phyloP scores from a whole-genome alignment of 352 stramenopile species.

The Phytophthora melonis region DNA sequence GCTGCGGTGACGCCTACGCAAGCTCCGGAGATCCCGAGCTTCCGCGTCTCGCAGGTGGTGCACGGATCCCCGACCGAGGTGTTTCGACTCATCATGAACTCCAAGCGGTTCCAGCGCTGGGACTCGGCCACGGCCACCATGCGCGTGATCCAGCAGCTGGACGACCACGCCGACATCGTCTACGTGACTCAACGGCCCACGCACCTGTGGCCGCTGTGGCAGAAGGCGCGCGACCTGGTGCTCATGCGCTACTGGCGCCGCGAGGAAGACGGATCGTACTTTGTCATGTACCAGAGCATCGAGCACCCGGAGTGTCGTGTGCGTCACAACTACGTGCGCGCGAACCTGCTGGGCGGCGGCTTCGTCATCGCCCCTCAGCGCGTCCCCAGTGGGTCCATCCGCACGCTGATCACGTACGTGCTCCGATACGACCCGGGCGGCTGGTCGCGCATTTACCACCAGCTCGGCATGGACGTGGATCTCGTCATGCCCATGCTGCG shows the following conservation, averaged over 20 bases:
- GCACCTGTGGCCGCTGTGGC: slow-evolving; percentile 88
- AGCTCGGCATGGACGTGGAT: slow-evolving; percentile 91
- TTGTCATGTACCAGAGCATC: slow-evolving; percentile 93
- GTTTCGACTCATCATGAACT: slow-evolving; percentile 88
- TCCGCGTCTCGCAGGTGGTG: slow-evolving; percentile 87
- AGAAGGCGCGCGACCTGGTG: slow-evolving; percentile 87
- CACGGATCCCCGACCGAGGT: slow-evolving; percentile 86
- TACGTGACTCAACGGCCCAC: slow-evolving; percentile 89
- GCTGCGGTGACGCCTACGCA: slow-evolving; percentile 73
- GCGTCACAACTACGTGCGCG: slow-evolving; percentile 88
- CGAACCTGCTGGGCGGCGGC: slow-evolving; percentile 78
- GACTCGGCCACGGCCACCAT: slow-evolving; percentile 82
- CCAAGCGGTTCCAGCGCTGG: slow-evolving; percentile 86
- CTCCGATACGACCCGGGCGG: slow-evolving; percentile 84
- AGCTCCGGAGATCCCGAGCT: slow-evolving; percentile 84
- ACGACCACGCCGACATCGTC: slow-evolving; percentile 91
- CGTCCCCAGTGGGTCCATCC: slow-evolving; percentile 77
- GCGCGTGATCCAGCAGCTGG: slow-evolving; percentile 86
- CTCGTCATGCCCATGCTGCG: slow-evolving; percentile 88
- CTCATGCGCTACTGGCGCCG: slow-evolving; percentile 91
- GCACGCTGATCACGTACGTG: slow-evolving; percentile 85
- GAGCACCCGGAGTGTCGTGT: slow-evolving; percentile 87
- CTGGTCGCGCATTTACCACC: slow-evolving; percentile 87
- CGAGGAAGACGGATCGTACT: slow-evolving; percentile 90
- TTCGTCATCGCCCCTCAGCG: slow-evolving; percentile 90